Base-by-base conservation (phyloP, 2,329 filamentous ascomycete species). In the Trichoderma endophyticum region DNA sequence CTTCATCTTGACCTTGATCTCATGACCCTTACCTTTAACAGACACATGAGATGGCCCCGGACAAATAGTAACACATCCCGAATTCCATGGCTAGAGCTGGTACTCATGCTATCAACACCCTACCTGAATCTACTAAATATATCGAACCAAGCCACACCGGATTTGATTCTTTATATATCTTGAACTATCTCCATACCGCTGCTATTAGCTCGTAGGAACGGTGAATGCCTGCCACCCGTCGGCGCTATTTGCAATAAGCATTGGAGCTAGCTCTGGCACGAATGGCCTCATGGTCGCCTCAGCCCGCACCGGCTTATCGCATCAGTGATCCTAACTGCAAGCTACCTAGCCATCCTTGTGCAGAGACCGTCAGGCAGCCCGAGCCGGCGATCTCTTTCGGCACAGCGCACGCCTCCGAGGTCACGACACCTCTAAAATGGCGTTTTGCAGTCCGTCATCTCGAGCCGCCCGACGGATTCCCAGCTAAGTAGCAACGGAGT, bases 301-400 rank as follows among this genome's bases (percentile, higher is more conserved):
- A 67, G 64, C 64, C 64, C 64, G 64, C 64, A 57, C 32, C 51
- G 51, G 64, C 64, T 67, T 67, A 67, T 67, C 64, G 18, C 64
- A 39, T n/a, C 51, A 60, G 30, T 34, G 56, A n/a, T 60, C 9
- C 64, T 67, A 67, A 67, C 64, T 67, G 51, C 64, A 67, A 67
- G 64, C 48, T 39, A 67, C 64, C 64, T 67, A 67, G 64, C 24
- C 51, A n/a, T 28, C 8, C n/a, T 51, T 12, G 64, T 51, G 51
- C 32, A 67, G 48, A 67, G 64, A 18, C 48, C 64, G n/a, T 57
- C 36, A 36, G 30, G 64, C 32, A 67, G 34, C 39, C 56, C 63
- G 18, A 60, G 65, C 54, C 36, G 65, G 65, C 54, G 70, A 67
- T 67, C 62, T 61, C 34, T 9, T 54, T 28, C 56, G 70, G 54